Percentiles rank a stretch among this genome's conserved stretches.
Conservation (phyloP, 2,329 filamentous ascomycete genomes). For the Magnaporthales sp. region DNA sequence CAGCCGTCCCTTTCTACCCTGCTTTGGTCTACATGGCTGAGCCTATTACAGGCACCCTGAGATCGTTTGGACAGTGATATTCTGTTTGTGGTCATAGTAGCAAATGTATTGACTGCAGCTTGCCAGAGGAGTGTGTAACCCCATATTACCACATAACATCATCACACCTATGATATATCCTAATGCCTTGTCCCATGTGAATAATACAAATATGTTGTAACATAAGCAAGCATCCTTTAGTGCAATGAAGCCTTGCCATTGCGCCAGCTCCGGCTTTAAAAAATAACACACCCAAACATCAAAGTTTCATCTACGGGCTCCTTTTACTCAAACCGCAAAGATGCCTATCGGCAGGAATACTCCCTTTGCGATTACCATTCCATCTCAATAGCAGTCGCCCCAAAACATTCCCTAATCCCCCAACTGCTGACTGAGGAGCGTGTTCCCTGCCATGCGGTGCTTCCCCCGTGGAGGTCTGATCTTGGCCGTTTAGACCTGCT, state of each 20-base stretch:
- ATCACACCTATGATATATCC: neutral
- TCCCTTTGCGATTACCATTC: neutral
- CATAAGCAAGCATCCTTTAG: neutral
- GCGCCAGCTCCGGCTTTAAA: neutral
- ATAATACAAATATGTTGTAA: neutral
- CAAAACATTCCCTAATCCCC: neutral
- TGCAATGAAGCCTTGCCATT: neutral
- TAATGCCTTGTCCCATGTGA: neutral
- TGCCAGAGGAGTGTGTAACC: neutral
- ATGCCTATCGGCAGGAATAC: neutral
- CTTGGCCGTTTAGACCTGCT: constrained; percentile 58
- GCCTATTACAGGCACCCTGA: no score
- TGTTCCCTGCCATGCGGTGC: neutral
- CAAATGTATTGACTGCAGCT: neutral
- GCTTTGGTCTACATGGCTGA: no score
- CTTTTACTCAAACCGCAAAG: neutral
- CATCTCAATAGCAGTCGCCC: no score
- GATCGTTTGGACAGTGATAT: no score
- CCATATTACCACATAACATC: neutral
- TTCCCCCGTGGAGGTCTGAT: neutral
- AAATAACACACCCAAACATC: neutral
- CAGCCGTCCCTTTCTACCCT: no score
- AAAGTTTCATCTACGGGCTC: neutral
- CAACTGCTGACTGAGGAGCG: neutral
- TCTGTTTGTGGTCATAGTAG: neutral